These are phyloP conservation scores for Clonostachys sp. DNA, from an alignment of 2,329 filamentous ascomycete species.

Conservation along the genomic window DNA sequence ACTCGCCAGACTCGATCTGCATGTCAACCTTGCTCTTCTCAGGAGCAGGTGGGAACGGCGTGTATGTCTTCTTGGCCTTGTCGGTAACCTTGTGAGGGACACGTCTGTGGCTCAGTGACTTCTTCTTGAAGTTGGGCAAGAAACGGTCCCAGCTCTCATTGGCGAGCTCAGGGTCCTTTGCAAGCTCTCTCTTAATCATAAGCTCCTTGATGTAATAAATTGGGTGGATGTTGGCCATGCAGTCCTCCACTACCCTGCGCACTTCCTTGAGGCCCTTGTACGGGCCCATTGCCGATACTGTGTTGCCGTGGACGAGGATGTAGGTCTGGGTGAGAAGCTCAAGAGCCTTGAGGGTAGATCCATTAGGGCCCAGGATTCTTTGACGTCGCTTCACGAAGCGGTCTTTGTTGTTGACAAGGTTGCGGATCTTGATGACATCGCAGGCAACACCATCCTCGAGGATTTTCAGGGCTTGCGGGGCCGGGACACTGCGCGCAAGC, in stretches of 20 bases:
- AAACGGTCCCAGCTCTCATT: slow-evolving; percentile 95
- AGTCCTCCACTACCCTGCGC: slow-evolving; percentile 84
- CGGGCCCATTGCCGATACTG: slow-evolving; percentile 84
- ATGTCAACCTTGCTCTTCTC: slow-evolving; percentile 99
- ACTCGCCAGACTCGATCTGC: slow-evolving; percentile 97
- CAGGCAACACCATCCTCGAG: slow-evolving; percentile 87
- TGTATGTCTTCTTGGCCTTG: slow-evolving; percentile 92
- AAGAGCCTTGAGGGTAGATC: slow-evolving; percentile 88
- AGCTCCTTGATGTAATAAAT: slow-evolving; percentile 77
- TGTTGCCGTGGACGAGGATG: slow-evolving; percentile 94
- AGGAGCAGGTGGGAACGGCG: slow-evolving; percentile 91
- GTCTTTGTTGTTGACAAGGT: slow-evolving; percentile 87
- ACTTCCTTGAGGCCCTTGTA: slow-evolving; percentile 94
- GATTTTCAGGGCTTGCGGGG: slow-evolving; percentile 90
- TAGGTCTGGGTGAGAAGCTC: slow-evolving; percentile 90
- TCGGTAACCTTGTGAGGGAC: slow-evolving; percentile 83
- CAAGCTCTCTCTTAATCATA: slow-evolving; percentile 90
- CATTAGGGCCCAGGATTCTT: slow-evolving; percentile 85
- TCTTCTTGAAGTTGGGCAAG: slow-evolving; percentile 94
- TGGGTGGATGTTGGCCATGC: slow-evolving; percentile 95
- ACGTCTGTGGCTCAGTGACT: slow-evolving; percentile 77
- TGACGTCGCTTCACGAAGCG: slow-evolving; percentile 93
- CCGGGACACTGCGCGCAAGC: slow-evolving; percentile 84
- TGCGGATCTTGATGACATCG: slow-evolving; percentile 95
- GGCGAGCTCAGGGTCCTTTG: slow-evolving; percentile 80